Evolutionary conservation across 1,139 yeast genomes (phyloP), one percentile per base, ranked within the genome.

Genomic region (Lipomyces yarrowii): DNA sequence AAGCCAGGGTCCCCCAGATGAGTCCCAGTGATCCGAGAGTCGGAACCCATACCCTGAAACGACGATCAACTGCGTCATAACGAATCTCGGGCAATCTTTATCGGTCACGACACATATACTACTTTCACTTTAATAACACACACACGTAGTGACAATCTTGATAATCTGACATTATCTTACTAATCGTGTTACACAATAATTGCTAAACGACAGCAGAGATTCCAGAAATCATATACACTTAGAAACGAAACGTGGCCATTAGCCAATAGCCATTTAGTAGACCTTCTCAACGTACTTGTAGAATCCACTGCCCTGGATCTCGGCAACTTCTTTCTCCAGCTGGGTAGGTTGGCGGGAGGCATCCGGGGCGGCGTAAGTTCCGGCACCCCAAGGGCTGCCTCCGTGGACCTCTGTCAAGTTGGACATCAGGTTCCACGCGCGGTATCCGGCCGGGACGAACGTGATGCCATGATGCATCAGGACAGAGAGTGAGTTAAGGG

Each of bases 321-420:
- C 72, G 61, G 90, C 91, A 69, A 87, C 74, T 73, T 84, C 83
- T 76, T 83, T 78, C 79, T 89, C 93, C 65, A 86, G 79, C 56
- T 79, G 84, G 63, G 84, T 75, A 53, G 90, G 88, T 69, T 79
- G 77, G 79, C 92, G 85, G 18, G 89, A 83, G 69, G 92, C 92
- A 74, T 86, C 91, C 57, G 83, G 80, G 70, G 86, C 89, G 56
- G 91, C 90, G 83, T 88, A 90, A 13, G 92, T 81, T 87, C 86
- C 73, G 57, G 94, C 90, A 77, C 91, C 91, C 89, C 90, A 88
- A 61, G 93, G 84, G 56, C 90, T 86, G 67, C 87, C 87, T 73
- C 92, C 93, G 75, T 87, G 91, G 63, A 85, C 82, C 78, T 86
- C 89, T 46, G 81, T 83, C 60, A 87, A 74, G 76, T 81, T 81